Evolutionary conservation across 176 grass and related monocot genomes (phyloP).

Genomic region (Zea luxurians): DNA sequence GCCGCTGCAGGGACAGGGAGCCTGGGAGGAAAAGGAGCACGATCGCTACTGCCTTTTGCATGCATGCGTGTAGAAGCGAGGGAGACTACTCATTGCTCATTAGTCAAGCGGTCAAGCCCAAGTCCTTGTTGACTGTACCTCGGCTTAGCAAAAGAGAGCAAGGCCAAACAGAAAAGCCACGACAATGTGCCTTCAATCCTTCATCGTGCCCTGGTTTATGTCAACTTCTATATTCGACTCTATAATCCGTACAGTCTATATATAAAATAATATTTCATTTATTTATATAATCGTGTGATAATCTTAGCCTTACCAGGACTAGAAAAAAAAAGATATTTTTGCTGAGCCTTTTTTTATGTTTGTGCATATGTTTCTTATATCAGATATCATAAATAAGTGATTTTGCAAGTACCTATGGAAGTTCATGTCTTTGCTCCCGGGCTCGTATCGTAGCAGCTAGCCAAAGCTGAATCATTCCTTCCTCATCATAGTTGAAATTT

Average conservation of each 20-base stretch:
- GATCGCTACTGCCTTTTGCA: constrained; percentile 1
- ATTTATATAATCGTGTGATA: too few relatives aligned
- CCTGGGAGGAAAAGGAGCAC: background rate
- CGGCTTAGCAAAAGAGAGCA: constrained; percentile 26
- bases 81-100: constrained; percentile 22
- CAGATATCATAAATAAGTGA: background rate
- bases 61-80: constrained; percentile 21
- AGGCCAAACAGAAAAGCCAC: constrained; percentile 14
- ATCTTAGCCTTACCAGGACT: too few relatives aligned
- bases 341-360: background rate
- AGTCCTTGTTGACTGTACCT: constrained; percentile 45
- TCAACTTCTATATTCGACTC: too few relatives aligned
- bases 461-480: too few relatives aligned
- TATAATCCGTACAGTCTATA: too few relatives aligned
- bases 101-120: constrained; percentile 22
- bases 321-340: background rate
- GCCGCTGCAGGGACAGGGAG: background rate
- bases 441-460: too few relatives aligned
- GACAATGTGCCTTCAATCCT: background rate
- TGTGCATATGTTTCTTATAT: background rate
- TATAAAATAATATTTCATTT: too few relatives aligned
- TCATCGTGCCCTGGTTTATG: too few relatives aligned
- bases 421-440: too few relatives aligned
- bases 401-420: background rate
- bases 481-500: background rate